Base-by-base conservation (phyloP, 2,329 filamentous ascomycete species). In the Pseudocercospora pini-densiflorae region DNA sequence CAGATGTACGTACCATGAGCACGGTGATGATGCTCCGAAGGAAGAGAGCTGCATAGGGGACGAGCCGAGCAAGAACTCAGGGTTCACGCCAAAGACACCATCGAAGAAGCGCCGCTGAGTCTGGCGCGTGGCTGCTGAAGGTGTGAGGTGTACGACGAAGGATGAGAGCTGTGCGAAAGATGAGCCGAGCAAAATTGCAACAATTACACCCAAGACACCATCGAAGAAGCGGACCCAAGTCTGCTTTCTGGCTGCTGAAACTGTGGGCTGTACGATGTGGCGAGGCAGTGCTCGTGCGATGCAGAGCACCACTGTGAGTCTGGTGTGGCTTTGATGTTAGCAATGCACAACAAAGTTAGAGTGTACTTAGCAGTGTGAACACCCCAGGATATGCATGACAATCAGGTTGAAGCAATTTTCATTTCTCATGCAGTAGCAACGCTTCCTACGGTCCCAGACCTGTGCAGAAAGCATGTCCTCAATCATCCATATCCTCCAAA, bases 1-100 rank as follows among this genome's bases (percentile, higher is more conserved):
- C 1, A n/a, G 58, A 8, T 69, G 67, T 24, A 47, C 29, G 0
- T 67, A 67, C 24, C 67, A 69, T 29, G 65, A 67, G 55, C 67
- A 69, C 31, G 65, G 67, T 5, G 67, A 58, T 1, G 65, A 67
- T 12, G 40, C 62, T 12, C 51, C 31, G 16, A 21, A 24, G 9
- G 58, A 54, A 2, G 33, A 54, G 40, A 40, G 12, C 8, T 47
- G 53, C 33, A 16, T 16, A 12, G 36, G 10, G 47, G 47, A 27
- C 14, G 19, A 23, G 47, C 47, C 9, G 47, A 51, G 47, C 21
- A 51, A 51, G 21, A 27, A 12, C 24, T 14, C 21, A 51, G 9
- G n/a, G 0, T 1, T 14, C 1, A 51, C 10, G 10, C 21, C 47
- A 9, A 51, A 51, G 47, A 51, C 19, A 24, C 21, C 47, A 23